Percentiles rank a stretch among this genome's conserved stretches.
Evolutionary conservation across 2,329 filamentous ascomycete genomes (phyloP).

Genomic region (Colletotrichum gigasporum): DNA sequence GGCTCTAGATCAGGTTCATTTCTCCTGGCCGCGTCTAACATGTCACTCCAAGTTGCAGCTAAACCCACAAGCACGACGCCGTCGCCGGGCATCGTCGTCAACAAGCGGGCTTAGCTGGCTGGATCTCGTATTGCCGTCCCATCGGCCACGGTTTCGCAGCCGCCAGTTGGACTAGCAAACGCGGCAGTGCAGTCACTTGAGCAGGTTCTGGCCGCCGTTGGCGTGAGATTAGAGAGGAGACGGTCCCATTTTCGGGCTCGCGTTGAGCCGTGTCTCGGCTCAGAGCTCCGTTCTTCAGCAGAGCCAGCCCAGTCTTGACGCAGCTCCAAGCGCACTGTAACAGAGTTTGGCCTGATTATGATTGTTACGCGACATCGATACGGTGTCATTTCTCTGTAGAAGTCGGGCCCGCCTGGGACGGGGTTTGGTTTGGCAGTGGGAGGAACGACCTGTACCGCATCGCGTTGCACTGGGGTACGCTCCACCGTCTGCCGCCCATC

Average conservation of each 20-base stretch:
- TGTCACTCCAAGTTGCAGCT: conserved; percentile 28
- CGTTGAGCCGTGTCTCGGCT: conserved; percentile 23
- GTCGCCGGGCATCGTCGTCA: conserved; percentile 15
- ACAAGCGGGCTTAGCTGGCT: conserved; percentile 11
- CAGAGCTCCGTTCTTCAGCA: conserved; percentile 25
- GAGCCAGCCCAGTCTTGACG: background rate
- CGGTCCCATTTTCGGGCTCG: conserved; percentile 3
- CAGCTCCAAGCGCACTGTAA: background rate
- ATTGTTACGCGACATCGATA: background rate
- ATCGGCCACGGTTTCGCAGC: conserved; percentile 6
- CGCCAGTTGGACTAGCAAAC: conserved; percentile 20
- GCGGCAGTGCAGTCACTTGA: conserved; percentile 26
- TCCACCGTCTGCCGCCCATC: background rate
- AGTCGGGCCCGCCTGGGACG: too few species aligned
- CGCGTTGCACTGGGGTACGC: background rate
- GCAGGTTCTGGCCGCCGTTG: conserved; percentile 6
- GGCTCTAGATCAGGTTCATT: conserved; percentile 36
- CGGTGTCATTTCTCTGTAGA: background rate
- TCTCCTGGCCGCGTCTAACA: conserved; percentile 40
- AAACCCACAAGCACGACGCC: conserved; percentile 18
- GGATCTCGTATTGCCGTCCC: conserved; percentile 25
- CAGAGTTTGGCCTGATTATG: background rate
- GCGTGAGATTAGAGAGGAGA: conserved; percentile 20
- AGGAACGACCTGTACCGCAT: too few species aligned
- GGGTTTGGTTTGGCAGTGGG: background rate